Percentiles rank a stretch among this genome's conserved stretches.
phyloP scores from a whole-genome alignment of 331 rosid genomes.

The Telfairia occidentalis region DNA sequence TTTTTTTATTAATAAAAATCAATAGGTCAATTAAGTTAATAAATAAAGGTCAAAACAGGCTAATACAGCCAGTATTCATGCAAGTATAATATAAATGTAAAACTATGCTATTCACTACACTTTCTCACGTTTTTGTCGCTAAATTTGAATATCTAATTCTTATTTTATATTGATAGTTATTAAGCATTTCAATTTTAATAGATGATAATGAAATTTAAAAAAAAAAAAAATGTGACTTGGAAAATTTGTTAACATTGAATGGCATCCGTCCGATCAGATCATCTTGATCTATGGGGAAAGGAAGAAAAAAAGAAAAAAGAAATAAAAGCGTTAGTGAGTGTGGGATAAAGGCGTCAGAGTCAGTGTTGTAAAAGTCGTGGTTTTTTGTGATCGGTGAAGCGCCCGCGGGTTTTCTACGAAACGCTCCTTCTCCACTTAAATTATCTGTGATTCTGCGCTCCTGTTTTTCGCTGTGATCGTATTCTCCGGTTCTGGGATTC shows the following conservation, averaged over 20 bases:
- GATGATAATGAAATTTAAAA: background rate
- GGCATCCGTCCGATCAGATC: background rate
- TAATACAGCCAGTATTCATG: no score
- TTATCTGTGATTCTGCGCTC: background rate
- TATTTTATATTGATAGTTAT: no score
- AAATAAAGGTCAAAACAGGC: no score
- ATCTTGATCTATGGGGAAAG: background rate
- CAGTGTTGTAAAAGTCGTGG: background rate
- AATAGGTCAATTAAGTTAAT: no score
- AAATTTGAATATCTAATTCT: no score
- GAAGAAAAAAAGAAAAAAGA: background rate
- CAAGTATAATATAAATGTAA: no score
- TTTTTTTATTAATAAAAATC: no score
- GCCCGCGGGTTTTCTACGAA: background rate
- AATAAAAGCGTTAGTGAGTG: background rate
- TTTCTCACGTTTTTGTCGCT: no score
- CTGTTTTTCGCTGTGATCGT: background rate
- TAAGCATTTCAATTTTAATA: background rate
- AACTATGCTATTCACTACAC: no score
- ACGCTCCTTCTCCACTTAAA: background rate
- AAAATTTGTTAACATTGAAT: background rate
- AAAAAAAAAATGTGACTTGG: background rate
- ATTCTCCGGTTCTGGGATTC: background rate
- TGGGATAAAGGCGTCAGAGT: background rate
- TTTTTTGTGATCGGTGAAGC: conserved; percentile 1